phyloP scores from a whole-genome alignment of 2,329 filamentous ascomycete genomes.

The Epichloe sylvatica region DNA sequence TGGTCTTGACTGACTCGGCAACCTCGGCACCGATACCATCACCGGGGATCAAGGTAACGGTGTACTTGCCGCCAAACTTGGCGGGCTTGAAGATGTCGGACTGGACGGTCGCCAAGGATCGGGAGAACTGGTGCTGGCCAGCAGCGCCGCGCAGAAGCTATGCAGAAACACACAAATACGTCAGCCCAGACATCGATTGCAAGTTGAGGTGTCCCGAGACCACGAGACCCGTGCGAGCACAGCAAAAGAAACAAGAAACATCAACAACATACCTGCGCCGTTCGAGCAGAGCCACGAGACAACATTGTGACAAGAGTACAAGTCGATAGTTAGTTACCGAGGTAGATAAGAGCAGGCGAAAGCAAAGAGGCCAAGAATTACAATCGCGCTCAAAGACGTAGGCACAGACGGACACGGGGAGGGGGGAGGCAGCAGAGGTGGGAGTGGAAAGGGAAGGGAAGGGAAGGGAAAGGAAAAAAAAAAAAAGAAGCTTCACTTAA shows the following conservation, averaged over 20 bases:
- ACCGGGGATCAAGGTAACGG: slow-evolving; percentile 94
- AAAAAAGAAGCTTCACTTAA: not conserved
- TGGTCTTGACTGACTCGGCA: slow-evolving; percentile 93
- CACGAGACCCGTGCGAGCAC: not conserved
- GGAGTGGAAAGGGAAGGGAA: not conserved
- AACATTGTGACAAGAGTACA: slow-evolving; percentile 32
- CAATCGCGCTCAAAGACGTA: not conserved
- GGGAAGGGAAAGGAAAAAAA: not conserved
- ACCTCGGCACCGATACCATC: slow-evolving; percentile 98
- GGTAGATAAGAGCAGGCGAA: slow-evolving; percentile 1
- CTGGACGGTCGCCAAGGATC: slow-evolving; percentile 66
- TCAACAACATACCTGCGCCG: slow-evolving; percentile 39
- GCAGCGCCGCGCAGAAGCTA: slow-evolving; percentile 41
- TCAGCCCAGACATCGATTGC: not conserved
- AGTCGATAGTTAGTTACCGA: not conserved
- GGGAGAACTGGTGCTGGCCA: slow-evolving; percentile 29
- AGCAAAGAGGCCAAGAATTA: not conserved
- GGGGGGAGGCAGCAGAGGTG: not conserved
- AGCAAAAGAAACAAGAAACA: not conserved
- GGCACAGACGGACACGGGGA: not conserved
- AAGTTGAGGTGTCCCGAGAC: not conserved
- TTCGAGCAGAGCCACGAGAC: slow-evolving; percentile 42
- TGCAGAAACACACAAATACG: not conserved
- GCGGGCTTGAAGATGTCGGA: slow-evolving; percentile 98
- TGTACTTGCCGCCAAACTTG: slow-evolving; percentile 99